Base-by-base conservation (phyloP, 2,329 filamentous ascomycete species). In the Trichoderma simmonsii region DNA sequence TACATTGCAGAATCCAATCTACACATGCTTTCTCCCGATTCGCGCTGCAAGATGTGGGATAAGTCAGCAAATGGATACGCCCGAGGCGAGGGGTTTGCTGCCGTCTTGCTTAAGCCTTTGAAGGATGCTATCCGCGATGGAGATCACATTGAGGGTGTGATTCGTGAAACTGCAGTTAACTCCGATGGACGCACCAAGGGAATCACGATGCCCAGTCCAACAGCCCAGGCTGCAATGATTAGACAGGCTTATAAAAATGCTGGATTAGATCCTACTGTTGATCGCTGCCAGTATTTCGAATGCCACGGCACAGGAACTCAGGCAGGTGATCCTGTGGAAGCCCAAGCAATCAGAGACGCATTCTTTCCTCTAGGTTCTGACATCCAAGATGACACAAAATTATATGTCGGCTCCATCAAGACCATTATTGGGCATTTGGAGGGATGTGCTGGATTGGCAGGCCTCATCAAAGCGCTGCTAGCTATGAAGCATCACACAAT, bases 41-140 rank as follows among this genome's bases (percentile, higher is more conserved):
- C 81, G 7, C 74, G 78, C 9, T 81, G 76, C 63, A 77, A 76
- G 9, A 83, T 82, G 78, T 85, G 81, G 78, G 65, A 69, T 43
- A 43, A 36, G 18, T n/a, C 57, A 36, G 65, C 65, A 3, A 43
- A 69, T 43, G 65, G 65, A 12, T 69, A 39, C 15, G 36, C 36
- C 36, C 36, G 36, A 39, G 36, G 36, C 6, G 36, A 39, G 7
- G 36, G 36, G 3, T 39, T 39, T 18, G 36, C 36, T 39, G 36
- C 36, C 6, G 36, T 39, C 15, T 8, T 39, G 36, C 36, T 39
- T 6, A 39, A 39, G 15, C 36, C 36, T 18, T 39, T 39, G 15
- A 39, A 39, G 36, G 36, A 39, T 8, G 36, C 36, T 39, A 39
- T 39, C 36, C 36, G 36, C 6, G 36, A 39, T 18, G 36, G 36